Evolutionary conservation across 192 early-diverging fungal species (phyloP), one percentile per base, ranked within the genome.

Genomic region (Thoreauomyces humboldtii): DNA sequence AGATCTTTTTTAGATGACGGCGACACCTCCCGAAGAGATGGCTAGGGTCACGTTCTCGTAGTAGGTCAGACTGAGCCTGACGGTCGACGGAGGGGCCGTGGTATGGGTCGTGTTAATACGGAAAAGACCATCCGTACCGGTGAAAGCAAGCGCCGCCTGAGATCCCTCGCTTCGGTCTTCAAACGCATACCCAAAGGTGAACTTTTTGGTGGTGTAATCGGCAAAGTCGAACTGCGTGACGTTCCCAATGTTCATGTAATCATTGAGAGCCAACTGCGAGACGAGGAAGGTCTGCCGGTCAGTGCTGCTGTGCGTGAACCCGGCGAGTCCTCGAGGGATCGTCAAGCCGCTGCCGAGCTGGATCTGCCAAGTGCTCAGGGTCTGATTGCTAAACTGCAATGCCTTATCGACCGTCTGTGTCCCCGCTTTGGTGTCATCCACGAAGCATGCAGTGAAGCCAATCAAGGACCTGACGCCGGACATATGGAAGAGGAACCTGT

Each of bases 11-110:
- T n/a, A n/a, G n/a, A n/a, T n/a, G n/a, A n/a, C n/a, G n/a, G n/a
- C n/a, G n/a, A n/a, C n/a, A n/a, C n/a, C n/a, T n/a, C n/a, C n/a
- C n/a, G n/a, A n/a, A n/a, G n/a, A n/a, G n/a, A n/a, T n/a, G n/a
- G n/a, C n/a, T n/a, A n/a, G n/a, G 1, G 63, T 65, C 0, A 65
- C 63, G 35, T 65, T 65, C 54, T 65, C 63, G 42, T 21, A 9
- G 29, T 65, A 65, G 4, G 2, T 0, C 0, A 24, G 28, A 0
- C 55, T 14, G 0, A 54, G 2, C 2, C 53, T 2, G 4, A 65
- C 63, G 0, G 15, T 22, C 2, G 14, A 37, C 0, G 53, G 24
- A 31, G 63, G 53, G 19, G 52, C 34, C 21, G 54, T n/a, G 3
- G 15, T 27, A 19, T 57, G 51, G 15, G 7, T 15, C 11, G 63